Conservation (phyloP, 306 rosid species). For the Gleditsia sinensis region DNA sequence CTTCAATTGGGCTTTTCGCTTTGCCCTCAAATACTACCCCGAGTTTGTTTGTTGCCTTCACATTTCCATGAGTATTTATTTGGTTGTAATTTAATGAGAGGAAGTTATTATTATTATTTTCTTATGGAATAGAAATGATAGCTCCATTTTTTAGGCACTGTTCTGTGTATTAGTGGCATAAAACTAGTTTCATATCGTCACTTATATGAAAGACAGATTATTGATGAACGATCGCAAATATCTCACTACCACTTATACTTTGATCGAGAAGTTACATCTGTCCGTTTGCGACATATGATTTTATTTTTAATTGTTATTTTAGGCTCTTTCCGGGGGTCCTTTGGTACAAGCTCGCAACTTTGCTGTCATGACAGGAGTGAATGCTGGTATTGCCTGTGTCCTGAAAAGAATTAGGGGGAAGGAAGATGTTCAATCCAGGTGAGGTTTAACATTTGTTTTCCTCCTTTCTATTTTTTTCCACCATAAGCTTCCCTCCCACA, state of each 20-base stretch:
- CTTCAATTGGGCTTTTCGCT: not conserved
- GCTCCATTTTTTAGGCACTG: not conserved
- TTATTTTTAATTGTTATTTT: conserved; percentile 7
- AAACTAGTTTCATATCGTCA: not conserved
- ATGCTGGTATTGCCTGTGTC: conserved; percentile 90
- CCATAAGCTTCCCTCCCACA: not conserved
- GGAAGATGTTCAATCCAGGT: conserved; percentile 95
- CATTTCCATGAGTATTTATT: not conserved
- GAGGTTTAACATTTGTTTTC: conserved; percentile 20
- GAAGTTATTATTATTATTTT: not conserved
- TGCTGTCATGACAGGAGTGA: conserved; percentile 97
- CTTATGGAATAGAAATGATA: not conserved
- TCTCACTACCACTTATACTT: not conserved
- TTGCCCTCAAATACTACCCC: not conserved
- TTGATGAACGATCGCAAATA: not conserved
- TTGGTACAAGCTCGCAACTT: conserved; percentile 90
- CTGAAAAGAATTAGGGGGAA: conserved; percentile 94
- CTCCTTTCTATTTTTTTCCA: not conserved
- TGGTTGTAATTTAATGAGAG: not conserved
- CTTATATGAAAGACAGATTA: not conserved
- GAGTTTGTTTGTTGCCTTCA: not conserved
- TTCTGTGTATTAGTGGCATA: not conserved
- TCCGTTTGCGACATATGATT: not conserved
- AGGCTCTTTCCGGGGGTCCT: conserved; percentile 97
- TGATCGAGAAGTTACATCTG: not conserved